A percentile compares a stretch with the other conserved stretches of the same genome.
phyloP scores from a whole-genome alignment of 2,329 filamentous ascomycete species.

The Ascochyta pisi region DNA sequence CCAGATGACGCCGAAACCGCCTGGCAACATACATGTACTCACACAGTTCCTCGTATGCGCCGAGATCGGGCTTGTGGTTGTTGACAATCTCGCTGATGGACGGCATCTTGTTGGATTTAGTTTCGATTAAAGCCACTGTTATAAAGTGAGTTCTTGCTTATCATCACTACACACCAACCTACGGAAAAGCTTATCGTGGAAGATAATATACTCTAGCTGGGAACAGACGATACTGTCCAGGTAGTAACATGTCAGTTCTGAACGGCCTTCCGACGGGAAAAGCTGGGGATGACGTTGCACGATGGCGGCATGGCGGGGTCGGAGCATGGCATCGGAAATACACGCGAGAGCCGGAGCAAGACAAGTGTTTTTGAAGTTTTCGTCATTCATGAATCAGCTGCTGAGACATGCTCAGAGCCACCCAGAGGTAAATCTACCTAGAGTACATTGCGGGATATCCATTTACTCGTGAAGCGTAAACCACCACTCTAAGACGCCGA shows the following conservation, averaged over 20 bases:
- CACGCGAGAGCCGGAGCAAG: background rate
- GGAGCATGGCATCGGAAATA: conserved; percentile 1
- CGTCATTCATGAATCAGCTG: conserved; percentile 40
- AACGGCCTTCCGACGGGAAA: conserved; percentile 30
- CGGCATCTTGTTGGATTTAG: conserved; percentile 27
- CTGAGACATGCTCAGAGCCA: conserved; percentile 31
- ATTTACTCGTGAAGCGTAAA: conserved; percentile 45
- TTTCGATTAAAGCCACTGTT: background rate
- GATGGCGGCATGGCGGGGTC: conserved; percentile 11
- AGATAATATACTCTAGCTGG: background rate
- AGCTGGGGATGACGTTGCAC: conserved; percentile 25
- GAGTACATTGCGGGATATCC: conserved; percentile 45
- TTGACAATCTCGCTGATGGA: conserved; percentile 38
- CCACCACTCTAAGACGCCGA: conserved; percentile 46
- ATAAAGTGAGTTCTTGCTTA: background rate
- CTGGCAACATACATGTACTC: conserved; percentile 10
- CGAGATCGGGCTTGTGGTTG: conserved; percentile 32
- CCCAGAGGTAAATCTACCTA: conserved; percentile 42
- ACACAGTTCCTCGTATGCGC: conserved; percentile 46
- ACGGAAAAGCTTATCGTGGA: conserved; percentile 17
- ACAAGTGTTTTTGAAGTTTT: conserved; percentile 33
- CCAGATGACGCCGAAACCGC: conserved; percentile 4
- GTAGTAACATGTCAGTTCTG: conserved; percentile 5
- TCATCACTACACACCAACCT: background rate
- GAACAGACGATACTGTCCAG: conserved; percentile 1